A percentile compares a stretch with the other conserved stretches of the same genome.
Conservation (phyloP, 1,139 yeast genomes). For the Yamadazyma dushanensis region DNA sequence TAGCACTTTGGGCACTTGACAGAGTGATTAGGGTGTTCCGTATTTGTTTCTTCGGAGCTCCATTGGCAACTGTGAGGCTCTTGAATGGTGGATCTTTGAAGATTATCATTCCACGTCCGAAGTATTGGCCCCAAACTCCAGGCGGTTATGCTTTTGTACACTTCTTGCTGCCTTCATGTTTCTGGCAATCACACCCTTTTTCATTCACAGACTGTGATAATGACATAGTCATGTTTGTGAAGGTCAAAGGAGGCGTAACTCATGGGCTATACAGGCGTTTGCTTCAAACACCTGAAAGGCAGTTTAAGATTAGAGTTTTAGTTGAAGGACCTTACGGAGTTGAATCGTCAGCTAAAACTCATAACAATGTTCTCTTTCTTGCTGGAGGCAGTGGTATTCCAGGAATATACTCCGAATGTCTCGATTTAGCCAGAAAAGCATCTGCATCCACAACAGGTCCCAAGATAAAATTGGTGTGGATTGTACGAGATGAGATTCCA, state of each 20-base stretch:
- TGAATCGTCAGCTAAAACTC: constrained; percentile 25
- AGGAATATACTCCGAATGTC: constrained; percentile 36
- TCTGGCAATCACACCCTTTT: constrained; percentile 73
- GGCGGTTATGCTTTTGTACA: constrained; percentile 48
- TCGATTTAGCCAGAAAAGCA: constrained; percentile 18
- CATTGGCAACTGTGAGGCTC: constrained; percentile 43
- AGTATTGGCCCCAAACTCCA: constrained; percentile 18
- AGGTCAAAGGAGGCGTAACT: constrained; percentile 37
- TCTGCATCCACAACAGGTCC: constrained; percentile 9
- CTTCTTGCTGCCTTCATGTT: constrained; percentile 47
- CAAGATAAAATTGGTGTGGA: constrained; percentile 38
- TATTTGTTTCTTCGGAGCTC: constrained; percentile 29
- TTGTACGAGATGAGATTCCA: constrained; percentile 39
- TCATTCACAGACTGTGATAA: constrained; percentile 33
- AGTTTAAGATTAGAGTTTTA: constrained; percentile 28
- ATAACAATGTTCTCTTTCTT: constrained; percentile 30
- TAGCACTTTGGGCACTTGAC: constrained; percentile 31
- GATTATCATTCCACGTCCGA: constrained; percentile 17
- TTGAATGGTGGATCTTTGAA: constrained; percentile 19
- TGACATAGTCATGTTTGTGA: constrained; percentile 26
- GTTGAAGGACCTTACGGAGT: constrained; percentile 43
- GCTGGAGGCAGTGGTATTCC: constrained; percentile 47
- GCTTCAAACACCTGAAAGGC: constrained; percentile 23
- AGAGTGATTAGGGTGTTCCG: constrained; percentile 24
- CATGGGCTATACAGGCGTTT: constrained; percentile 28